Percentiles rank a stretch among this genome's conserved stretches.
Conservation (phyloP, 2,329 filamentous ascomycete species). For the Paracoccidioides brasiliensis region DNA sequence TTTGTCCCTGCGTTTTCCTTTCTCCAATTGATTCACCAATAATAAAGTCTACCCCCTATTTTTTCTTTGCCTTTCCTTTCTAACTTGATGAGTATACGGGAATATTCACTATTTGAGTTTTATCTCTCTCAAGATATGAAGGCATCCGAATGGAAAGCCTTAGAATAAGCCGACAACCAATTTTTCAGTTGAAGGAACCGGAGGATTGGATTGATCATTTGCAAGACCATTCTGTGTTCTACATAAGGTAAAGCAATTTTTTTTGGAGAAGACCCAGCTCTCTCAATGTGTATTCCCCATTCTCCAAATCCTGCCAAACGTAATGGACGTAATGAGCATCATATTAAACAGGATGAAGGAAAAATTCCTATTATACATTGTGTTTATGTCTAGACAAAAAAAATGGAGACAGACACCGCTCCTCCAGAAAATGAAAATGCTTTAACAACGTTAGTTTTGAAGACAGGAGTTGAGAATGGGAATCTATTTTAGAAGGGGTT, state of each 20-base stretch:
- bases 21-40: too few species aligned
- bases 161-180: too few species aligned
- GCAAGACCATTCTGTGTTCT: too few species aligned
- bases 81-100: background rate
- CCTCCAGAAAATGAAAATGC: slow-evolving; percentile 3
- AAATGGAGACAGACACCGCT: background rate
- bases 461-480: slow-evolving; percentile 13
- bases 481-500: slow-evolving; percentile 5
- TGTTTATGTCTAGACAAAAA: too few species aligned
- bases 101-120: background rate
- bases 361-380: background rate
- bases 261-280: too few species aligned
- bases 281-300: background rate
- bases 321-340: background rate
- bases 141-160: too few species aligned
- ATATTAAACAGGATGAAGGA: background rate
- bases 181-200: too few species aligned
- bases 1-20: too few species aligned
- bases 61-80: background rate
- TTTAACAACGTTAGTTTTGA: slow-evolving; percentile 3
- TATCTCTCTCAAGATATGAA: background rate
- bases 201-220: too few species aligned
- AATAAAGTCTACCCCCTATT: background rate
- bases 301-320: background rate
- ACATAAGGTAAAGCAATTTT: too few species aligned